Evolutionary conservation across 257 asterid genomes (phyloP).

Genomic region (Forsythia suspensa): DNA sequence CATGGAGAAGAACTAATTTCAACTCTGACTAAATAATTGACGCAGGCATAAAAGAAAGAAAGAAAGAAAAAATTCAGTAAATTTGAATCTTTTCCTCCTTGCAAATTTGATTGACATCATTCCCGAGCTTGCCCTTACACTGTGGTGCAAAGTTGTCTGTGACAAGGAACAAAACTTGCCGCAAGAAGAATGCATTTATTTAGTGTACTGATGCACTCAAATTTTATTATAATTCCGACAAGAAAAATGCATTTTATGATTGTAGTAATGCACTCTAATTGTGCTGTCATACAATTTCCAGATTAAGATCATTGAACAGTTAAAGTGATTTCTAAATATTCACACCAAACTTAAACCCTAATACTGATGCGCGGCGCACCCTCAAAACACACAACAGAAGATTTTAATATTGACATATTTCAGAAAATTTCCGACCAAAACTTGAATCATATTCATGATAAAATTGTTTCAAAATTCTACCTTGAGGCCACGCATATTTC

Average conservation of each 20-base stretch:
- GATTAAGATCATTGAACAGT: neutral
- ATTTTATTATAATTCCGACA: neutral
- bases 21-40: neutral
- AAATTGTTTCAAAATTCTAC: conserved; percentile 32
- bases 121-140: conserved; percentile 7
- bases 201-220: neutral
- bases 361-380: neutral
- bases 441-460: neutral
- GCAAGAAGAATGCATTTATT: neutral
- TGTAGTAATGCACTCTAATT: neutral
- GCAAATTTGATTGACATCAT: neutral
- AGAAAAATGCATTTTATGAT: neutral
- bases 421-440: neutral
- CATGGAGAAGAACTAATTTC: neutral
- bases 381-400: neutral
- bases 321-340: neutral
- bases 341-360: neutral
- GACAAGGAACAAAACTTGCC: neutral
- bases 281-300: neutral
- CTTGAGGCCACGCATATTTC: conserved; percentile 54
- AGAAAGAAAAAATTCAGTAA: neutral
- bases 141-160: conserved; percentile 6
- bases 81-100: neutral
- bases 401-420: neutral
- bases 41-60: neutral